A percentile compares a stretch with the other conserved stretches of the same genome.
Evolutionary conservation across 176 grass and related monocot species (phyloP).

Genomic region (Bolboschoenus planiculmis): DNA sequence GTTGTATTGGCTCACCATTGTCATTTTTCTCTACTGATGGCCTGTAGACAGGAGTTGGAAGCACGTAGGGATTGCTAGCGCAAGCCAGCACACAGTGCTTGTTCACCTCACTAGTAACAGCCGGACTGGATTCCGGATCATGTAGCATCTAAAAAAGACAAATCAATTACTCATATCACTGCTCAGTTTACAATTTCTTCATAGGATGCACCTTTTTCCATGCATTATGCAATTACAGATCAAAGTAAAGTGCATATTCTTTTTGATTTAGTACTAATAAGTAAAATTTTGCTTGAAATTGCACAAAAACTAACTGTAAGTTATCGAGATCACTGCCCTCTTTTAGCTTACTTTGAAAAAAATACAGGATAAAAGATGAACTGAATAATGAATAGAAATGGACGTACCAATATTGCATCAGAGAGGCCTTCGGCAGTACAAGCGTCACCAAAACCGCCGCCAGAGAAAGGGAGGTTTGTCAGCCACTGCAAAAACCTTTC

Average conservation of each 20-base stretch:
- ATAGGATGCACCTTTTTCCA: not conserved
- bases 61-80: slow-evolving; percentile 86
- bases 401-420: slow-evolving; percentile 64
- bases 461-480: slow-evolving; percentile 67
- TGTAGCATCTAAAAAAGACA: slow-evolving; percentile 16
- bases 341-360: not conserved
- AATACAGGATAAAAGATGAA: not conserved
- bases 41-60: slow-evolving; percentile 66
- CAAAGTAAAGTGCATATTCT: not conserved
- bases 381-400: not conserved
- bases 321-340: not conserved
- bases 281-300: not conserved
- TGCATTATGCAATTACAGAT: not conserved
- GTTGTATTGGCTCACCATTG: slow-evolving; percentile 43
- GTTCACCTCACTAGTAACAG: slow-evolving; percentile 45
- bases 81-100: slow-evolving; percentile 89
- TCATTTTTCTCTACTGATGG: slow-evolving; percentile 53
- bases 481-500: slow-evolving; percentile 69
- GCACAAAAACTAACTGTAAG: not conserved
- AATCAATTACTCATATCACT: not conserved
- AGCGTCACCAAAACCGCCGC: slow-evolving; percentile 76
- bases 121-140: not conserved
- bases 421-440: slow-evolving; percentile 81
- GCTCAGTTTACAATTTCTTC: not conserved
- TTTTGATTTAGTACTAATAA: not conserved